Conservation (phyloP, 495 filamentous ascomycete genomes). For the Evernia prunastri region DNA sequence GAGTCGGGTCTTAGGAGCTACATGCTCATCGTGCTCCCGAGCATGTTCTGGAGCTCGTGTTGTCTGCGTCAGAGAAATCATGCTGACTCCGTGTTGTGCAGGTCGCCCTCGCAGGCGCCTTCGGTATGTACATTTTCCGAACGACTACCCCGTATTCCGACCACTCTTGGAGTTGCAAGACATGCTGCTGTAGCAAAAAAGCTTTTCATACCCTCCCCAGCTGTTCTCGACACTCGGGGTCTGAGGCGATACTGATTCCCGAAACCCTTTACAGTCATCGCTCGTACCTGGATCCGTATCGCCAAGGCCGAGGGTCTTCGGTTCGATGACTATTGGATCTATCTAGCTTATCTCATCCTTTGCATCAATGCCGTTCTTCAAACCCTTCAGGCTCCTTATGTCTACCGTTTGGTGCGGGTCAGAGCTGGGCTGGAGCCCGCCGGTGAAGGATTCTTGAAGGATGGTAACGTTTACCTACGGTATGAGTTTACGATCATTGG, state of each 20-base stretch:
- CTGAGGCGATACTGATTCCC: not conserved
- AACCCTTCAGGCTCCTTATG: slow-evolving; percentile 39
- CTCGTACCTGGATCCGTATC: slow-evolving; percentile 38
- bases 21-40: too few species aligned
- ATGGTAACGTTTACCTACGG: slow-evolving; percentile 33
- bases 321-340: slow-evolving; percentile 41
- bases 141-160: too few species aligned
- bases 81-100: too few species aligned
- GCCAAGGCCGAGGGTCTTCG: slow-evolving; percentile 28
- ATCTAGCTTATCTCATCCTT: slow-evolving; percentile 34
- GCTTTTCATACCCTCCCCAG: not conserved
- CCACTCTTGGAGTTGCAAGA: not conserved
- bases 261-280: slow-evolving; percentile 16
- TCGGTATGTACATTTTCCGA: slow-evolving; percentile 17
- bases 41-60: too few species aligned
- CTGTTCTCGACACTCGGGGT: not conserved
- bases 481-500: slow-evolving; percentile 10
- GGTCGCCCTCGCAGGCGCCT: slow-evolving; percentile 32
- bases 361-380: slow-evolving; percentile 38
- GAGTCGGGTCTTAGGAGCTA: too few species aligned
- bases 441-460: slow-evolving; percentile 35
- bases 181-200: not conserved
- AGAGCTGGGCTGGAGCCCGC: slow-evolving; percentile 29
- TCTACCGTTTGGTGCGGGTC: slow-evolving; percentile 36
- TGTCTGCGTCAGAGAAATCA: too few species aligned